Evolutionary conservation across 345 rosid genomes (phyloP).

Genomic region (Populus alba): DNA sequence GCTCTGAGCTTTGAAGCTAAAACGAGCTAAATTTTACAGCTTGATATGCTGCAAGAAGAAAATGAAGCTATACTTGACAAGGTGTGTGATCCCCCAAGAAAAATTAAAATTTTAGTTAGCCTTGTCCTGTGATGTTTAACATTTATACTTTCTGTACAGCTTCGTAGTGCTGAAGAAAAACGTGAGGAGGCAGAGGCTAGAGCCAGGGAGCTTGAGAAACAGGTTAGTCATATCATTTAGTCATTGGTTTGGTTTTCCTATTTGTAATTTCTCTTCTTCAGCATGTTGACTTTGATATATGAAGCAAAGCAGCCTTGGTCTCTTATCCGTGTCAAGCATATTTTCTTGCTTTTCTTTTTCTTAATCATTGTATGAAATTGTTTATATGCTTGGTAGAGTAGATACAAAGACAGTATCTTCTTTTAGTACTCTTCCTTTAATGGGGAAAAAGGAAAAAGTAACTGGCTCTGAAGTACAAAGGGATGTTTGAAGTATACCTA

Average conservation of each 20-base stretch:
- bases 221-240: conserved; percentile 40
- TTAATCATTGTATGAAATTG: not conserved
- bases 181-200: conserved; percentile 87
- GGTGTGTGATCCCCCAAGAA: conserved; percentile 14
- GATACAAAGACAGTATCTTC: not conserved
- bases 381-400: not conserved
- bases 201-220: conserved; percentile 96
- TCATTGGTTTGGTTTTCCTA: not conserved
- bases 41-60: conserved; percentile 77
- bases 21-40: conserved; percentile 41
- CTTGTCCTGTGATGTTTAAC: conserved; percentile 19
- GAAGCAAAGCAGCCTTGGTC: not conserved
- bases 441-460: not conserved
- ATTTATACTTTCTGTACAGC: conserved; percentile 48
- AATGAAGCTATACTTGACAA: conserved; percentile 47
- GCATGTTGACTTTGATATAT: not conserved
- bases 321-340: not conserved
- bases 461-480: not conserved
- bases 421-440: not conserved
- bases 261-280: not conserved
- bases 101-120: not conserved
- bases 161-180: conserved; percentile 72
- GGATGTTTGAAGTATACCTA: not conserved
- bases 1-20: conserved; percentile 1
- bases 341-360: not conserved